A percentile compares a stretch with the other conserved stretches of the same genome.
Conservation (phyloP, 139 green algal species). For the Micractinium conductrix region DNA sequence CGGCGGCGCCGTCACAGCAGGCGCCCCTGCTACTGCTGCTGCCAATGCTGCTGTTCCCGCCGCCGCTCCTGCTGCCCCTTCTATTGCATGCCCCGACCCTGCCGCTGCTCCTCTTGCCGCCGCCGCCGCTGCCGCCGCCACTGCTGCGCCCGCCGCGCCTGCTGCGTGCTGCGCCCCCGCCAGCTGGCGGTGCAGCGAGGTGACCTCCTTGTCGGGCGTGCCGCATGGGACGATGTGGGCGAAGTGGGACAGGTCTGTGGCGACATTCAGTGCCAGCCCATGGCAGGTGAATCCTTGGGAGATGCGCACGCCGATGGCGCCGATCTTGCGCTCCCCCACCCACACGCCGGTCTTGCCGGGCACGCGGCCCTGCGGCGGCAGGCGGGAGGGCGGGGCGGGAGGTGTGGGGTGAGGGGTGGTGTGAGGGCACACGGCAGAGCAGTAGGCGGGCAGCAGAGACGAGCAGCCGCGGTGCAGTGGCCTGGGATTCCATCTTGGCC, state of each 20-base stretch:
- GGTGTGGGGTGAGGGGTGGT: no score
- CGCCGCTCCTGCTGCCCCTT: not conserved
- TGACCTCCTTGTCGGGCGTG: slow-evolving; percentile 49
- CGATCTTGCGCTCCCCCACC: slow-evolving; percentile 90
- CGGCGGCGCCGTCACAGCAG: not conserved
- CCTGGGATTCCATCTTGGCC: no score
- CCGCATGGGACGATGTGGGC: slow-evolving; percentile 86
- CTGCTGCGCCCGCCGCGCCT: not conserved
- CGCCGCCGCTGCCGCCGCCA: not conserved
- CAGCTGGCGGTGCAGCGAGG: slow-evolving; percentile 50
- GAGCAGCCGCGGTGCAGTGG: no score
- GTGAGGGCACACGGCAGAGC: no score
- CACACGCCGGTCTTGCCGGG: slow-evolving; percentile 84
- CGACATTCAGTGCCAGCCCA: slow-evolving; percentile 91
- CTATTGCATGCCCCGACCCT: not conserved
- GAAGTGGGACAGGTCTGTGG: slow-evolving; percentile 77
- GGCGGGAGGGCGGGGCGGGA: no score
- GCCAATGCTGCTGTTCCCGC: not conserved
- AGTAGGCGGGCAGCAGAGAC: no score
- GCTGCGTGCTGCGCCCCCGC: not conserved
- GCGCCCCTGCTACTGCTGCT: not conserved
- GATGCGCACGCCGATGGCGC: slow-evolving; percentile 91
- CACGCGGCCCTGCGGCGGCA: slow-evolving; percentile 52
- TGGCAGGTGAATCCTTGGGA: slow-evolving; percentile 86
- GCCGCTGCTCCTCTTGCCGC: not conserved